Evolutionary conservation across 169 alveolate species (phyloP).

Genomic region (Theileria annulata): DNA sequence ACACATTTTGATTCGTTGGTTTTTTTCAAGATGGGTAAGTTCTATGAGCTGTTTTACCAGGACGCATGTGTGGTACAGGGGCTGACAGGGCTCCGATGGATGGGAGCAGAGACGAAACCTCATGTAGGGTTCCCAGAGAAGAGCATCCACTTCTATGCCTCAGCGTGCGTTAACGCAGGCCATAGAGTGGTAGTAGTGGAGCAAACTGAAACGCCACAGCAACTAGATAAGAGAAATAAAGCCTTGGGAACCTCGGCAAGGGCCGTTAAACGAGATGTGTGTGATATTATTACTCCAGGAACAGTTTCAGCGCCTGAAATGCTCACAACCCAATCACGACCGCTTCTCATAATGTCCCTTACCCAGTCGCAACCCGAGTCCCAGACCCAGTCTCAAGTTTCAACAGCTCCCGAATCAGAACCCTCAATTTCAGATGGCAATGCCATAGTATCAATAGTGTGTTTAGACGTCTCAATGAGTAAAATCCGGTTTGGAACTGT

Average conservation of each 20-base stretch:
- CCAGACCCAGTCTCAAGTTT: neutral
- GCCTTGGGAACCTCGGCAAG: conserved; percentile 82
- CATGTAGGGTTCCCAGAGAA: conserved; percentile 99
- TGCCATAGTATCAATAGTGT: conserved; percentile 6
- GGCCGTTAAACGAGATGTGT: conserved; percentile 90
- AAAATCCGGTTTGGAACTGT: conserved; percentile 26
- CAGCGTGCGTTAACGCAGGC: conserved; percentile 90
- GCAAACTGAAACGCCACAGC: conserved; percentile 97
- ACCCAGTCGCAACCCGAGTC: too few relatives aligned
- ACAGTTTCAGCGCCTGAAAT: conserved; percentile 85
- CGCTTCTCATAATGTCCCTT: conserved; percentile 67
- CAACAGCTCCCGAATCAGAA: neutral
- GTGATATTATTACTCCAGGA: conserved; percentile 92
- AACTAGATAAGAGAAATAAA: conserved; percentile 85
- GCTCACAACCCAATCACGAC: conserved; percentile 71
- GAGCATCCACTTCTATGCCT: conserved; percentile 91
- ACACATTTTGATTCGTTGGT: conserved; percentile 93
- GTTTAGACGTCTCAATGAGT: conserved; percentile 58
- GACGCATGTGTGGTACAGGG: conserved; percentile 96
- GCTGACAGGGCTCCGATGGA: conserved; percentile 95
- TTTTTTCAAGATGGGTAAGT: conserved; percentile 96
- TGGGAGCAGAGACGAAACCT: conserved; percentile 95
- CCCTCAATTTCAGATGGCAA: neutral
- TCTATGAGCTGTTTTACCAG: conserved; percentile 87
- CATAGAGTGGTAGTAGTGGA: conserved; percentile 97